phyloP scores from a whole-genome alignment of 768 basidiomycete species.

The Russula sp. region DNA sequence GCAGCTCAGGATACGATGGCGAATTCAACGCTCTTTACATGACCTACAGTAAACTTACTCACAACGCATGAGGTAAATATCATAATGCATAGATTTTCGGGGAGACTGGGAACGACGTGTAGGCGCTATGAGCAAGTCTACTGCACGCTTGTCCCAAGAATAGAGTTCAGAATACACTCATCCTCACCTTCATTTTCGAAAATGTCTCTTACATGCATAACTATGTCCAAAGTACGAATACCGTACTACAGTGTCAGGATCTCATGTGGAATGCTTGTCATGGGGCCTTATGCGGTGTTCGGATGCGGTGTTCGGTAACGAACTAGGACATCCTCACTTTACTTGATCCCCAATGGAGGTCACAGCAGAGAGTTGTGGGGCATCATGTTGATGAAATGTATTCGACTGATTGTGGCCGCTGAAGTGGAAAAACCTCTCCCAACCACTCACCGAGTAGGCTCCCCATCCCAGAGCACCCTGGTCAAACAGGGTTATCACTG shows the following conservation, averaged over 20 bases:
- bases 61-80: too few relatives aligned
- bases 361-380: background rate
- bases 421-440: background rate
- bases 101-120: too few relatives aligned
- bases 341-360: background rate
- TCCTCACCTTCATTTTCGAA: background rate
- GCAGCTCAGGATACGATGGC: slow-evolving; percentile 15
- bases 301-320: background rate
- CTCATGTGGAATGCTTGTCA: background rate
- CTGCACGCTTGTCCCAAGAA: background rate
- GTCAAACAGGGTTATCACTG: too few relatives aligned
- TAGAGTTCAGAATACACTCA: background rate
- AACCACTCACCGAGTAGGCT: background rate
- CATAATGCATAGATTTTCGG: too few relatives aligned
- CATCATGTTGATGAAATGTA: background rate
- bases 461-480: background rate
- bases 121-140: too few relatives aligned
- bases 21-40: slow-evolving; percentile 2
- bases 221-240: background rate
- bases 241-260: background rate
- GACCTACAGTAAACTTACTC: background rate
- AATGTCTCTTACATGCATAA: background rate
- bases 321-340: background rate
- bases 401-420: background rate
- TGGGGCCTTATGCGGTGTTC: background rate